phyloP scores from a whole-genome alignment of 495 filamentous ascomycete species.

The Venustampulla echinocandica region DNA sequence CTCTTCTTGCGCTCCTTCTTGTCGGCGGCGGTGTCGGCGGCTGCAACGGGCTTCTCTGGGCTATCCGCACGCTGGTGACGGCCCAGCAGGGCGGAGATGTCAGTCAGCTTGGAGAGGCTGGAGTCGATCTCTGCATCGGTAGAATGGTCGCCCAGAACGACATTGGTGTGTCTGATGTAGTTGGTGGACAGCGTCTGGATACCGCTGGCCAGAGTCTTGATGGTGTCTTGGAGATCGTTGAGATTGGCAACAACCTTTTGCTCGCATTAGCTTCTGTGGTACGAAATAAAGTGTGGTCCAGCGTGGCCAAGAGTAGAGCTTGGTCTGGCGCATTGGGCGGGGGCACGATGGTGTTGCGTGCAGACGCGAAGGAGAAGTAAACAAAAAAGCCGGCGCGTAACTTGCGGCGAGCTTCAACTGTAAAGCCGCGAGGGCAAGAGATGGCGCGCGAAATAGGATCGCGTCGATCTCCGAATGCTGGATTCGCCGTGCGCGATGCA shows the following conservation, averaged over 20 bases:
- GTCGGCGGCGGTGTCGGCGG: slow-evolving; percentile 41
- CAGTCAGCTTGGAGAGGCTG: slow-evolving; percentile 37
- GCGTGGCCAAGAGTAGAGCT: not conserved
- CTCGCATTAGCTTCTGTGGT: slow-evolving; percentile 16
- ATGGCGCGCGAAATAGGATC: slow-evolving; percentile 10
- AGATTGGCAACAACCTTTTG: slow-evolving; percentile 67
- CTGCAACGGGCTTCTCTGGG: slow-evolving; percentile 16
- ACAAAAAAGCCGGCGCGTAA: slow-evolving; percentile 21
- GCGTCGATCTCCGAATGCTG: slow-evolving; percentile 10
- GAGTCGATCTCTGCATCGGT: slow-evolving; percentile 36
- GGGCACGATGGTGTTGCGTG: slow-evolving; percentile 4
- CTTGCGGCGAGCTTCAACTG: slow-evolving; percentile 1
- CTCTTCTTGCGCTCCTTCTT: slow-evolving; percentile 85
- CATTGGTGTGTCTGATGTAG: slow-evolving; percentile 75
- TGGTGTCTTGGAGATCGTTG: no score
- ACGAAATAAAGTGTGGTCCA: slow-evolving; percentile 7
- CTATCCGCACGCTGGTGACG: slow-evolving; percentile 29
- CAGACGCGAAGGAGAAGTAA: slow-evolving; percentile 19
- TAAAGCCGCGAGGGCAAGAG: slow-evolving; percentile 1
- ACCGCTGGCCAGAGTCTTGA: slow-evolving; percentile 62
- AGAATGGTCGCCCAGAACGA: slow-evolving; percentile 57
- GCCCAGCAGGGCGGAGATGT: slow-evolving; percentile 37
- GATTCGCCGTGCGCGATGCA: slow-evolving; percentile 2
- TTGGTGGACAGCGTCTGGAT: slow-evolving; percentile 66
- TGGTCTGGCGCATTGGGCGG: not conserved